Percentiles rank a stretch among this genome's conserved stretches.
Conservation (phyloP, 352 stramenopile species). For the Phytophthora foliorum region DNA sequence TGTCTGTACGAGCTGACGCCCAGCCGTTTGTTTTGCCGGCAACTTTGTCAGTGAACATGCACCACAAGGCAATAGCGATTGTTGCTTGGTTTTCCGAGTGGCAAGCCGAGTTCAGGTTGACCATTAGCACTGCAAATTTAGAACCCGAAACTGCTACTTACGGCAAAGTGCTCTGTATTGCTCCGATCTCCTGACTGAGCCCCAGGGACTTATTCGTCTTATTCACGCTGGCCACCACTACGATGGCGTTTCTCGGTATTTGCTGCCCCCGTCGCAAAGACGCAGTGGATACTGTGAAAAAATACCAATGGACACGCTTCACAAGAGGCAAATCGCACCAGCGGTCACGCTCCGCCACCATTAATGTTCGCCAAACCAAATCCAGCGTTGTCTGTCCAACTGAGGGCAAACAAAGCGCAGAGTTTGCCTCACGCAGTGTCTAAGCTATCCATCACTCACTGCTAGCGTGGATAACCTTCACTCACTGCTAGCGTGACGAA, state of each 20-base stretch:
- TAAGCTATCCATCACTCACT: constrained; percentile 12
- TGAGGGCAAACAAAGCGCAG: neutral
- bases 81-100: neutral
- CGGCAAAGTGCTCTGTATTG: neutral
- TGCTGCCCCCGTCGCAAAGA: neutral
- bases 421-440: neutral
- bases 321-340: neutral
- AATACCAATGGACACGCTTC: constrained; percentile 1
- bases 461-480: constrained; percentile 2
- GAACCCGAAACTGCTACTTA: neutral
- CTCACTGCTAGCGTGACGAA: neutral
- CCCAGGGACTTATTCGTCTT: neutral
- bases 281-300: constrained; percentile 3
- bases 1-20: constrained; percentile 15
- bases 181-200: neutral
- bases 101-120: neutral
- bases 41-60: neutral
- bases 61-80: neutral
- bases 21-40: too few species aligned
- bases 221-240: neutral
- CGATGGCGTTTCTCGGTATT: neutral
- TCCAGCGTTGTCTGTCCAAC: constrained; percentile 6
- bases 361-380: constrained; percentile 11
- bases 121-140: neutral
- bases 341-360: neutral